Evolutionary conservation across 768 basidiomycete species (phyloP).

Genomic region (Leccinum uliginosum): DNA sequence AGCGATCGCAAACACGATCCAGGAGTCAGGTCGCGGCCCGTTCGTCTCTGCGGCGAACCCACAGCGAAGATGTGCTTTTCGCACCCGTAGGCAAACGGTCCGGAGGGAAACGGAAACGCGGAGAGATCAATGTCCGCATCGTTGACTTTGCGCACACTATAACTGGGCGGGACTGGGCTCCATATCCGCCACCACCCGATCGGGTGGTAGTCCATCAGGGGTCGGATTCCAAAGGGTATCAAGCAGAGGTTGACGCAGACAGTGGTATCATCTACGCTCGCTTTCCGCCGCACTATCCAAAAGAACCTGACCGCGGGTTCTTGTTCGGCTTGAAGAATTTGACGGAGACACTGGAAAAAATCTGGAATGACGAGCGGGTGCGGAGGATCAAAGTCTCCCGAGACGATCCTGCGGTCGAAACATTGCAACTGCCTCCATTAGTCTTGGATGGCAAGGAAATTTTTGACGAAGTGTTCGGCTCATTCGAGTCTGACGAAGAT

Average conservation of each 20-base stretch:
- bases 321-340: constrained; percentile 85
- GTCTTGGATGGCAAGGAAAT: constrained; percentile 72
- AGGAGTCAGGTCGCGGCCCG: constrained; percentile 38
- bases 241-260: constrained; percentile 74
- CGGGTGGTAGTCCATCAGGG: constrained; percentile 40
- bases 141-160: constrained; percentile 99
- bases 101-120: constrained; percentile 67
- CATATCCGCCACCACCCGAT: constrained; percentile 48
- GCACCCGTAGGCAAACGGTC: constrained; percentile 64
- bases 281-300: constrained; percentile 89
- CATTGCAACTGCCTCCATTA: constrained; percentile 58
- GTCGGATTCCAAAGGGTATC: constrained; percentile 68
- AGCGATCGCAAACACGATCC: constrained; percentile 46
- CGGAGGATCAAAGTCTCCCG: constrained; percentile 59
- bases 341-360: constrained; percentile 67
- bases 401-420: constrained; percentile 47
- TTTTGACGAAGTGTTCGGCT: constrained; percentile 68
- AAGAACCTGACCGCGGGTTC: constrained; percentile 91
- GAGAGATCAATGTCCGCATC: constrained; percentile 92
- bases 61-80: constrained; percentile 74
- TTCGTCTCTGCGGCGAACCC: constrained; percentile 60
- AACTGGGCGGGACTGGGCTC: constrained; percentile 87
- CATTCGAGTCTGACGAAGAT: constrained; percentile 50
- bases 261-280: constrained; percentile 85
- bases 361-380: constrained; percentile 85